Evolutionary conservation across 176 grass and related monocot species (phyloP).

Genomic region (Hordeum marinum): DNA sequence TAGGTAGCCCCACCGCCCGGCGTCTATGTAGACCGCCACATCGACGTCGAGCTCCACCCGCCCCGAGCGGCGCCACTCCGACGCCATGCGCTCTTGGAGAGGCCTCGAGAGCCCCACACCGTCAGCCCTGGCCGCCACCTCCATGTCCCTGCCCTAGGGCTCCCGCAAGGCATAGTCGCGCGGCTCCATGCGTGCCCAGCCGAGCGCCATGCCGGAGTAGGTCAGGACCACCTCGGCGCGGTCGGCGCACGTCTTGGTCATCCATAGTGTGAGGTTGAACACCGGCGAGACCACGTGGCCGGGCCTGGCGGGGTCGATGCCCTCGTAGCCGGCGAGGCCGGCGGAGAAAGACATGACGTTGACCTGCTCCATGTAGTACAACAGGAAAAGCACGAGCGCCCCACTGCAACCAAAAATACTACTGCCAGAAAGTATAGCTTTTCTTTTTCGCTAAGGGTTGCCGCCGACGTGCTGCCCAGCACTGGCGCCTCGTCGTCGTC

Average conservation of each 20-base stretch:
- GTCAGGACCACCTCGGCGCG: background rate
- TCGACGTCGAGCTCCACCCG: conserved; percentile 5
- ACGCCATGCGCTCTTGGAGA: background rate
- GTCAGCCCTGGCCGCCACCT: background rate
- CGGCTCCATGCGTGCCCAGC: conserved; percentile 4
- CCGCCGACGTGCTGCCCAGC: background rate
- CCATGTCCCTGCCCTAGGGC: background rate
- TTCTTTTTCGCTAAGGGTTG: background rate
- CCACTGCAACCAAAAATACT: too few species aligned
- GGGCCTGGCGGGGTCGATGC: conserved; percentile 15
- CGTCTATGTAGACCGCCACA: background rate
- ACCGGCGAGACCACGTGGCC: conserved; percentile 4
- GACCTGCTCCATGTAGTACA: background rate
- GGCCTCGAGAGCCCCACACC: background rate
- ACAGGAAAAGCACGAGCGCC: background rate
- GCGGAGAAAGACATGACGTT: background rate
- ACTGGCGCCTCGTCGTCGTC: background rate
- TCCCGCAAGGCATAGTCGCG: background rate
- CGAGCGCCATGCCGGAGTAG: conserved; percentile 18
- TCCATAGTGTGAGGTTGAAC: conserved; percentile 16
- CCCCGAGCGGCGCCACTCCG: background rate
- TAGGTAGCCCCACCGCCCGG: background rate
- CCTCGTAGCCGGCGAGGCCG: conserved; percentile 5
- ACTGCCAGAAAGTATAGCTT: background rate
- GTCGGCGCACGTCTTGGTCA: conserved; percentile 4